Evolutionary conservation across 352 stramenopile genomes (phyloP).

Genomic region (Globisporangium rhizosaccharum): DNA sequence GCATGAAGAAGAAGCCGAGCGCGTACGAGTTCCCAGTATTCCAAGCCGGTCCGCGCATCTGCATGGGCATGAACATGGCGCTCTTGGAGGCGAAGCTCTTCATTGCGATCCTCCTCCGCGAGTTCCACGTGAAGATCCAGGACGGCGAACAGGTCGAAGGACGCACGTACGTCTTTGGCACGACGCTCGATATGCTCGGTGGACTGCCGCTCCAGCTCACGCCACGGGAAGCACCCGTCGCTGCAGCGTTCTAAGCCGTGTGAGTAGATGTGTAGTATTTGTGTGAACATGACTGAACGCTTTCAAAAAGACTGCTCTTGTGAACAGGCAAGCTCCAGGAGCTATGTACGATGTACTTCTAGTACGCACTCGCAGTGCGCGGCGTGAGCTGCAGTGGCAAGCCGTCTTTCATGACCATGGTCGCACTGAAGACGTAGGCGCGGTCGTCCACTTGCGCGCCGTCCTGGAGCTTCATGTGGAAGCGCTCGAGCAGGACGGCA

Average conservation of each 20-base stretch:
- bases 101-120: slow-evolving; percentile 31
- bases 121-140: slow-evolving; percentile 42
- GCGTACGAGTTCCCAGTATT: slow-evolving; percentile 73
- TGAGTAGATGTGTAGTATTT: no score
- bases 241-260: neutral
- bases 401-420: slow-evolving; percentile 40
- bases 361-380: neutral
- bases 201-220: slow-evolving; percentile 39
- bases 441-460: slow-evolving; percentile 27
- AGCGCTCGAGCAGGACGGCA: slow-evolving; percentile 31
- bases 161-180: slow-evolving; percentile 41
- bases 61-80: slow-evolving; percentile 67
- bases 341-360: neutral
- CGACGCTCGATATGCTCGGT: slow-evolving; percentile 37
- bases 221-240: slow-evolving; percentile 8
- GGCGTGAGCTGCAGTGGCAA: slow-evolving; percentile 36
- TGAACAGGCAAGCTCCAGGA: no score
- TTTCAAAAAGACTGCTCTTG: no score
- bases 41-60: slow-evolving; percentile 60
- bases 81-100: slow-evolving; percentile 62
- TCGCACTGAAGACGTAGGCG: slow-evolving; percentile 42
- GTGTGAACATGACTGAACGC: no score
- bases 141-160: slow-evolving; percentile 24
- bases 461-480: slow-evolving; percentile 32
- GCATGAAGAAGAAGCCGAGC: slow-evolving; percentile 43